Evolutionary conservation across 2,329 filamentous ascomycete genomes (phyloP).

Genomic region (Apiospora rasikravindrae): DNA sequence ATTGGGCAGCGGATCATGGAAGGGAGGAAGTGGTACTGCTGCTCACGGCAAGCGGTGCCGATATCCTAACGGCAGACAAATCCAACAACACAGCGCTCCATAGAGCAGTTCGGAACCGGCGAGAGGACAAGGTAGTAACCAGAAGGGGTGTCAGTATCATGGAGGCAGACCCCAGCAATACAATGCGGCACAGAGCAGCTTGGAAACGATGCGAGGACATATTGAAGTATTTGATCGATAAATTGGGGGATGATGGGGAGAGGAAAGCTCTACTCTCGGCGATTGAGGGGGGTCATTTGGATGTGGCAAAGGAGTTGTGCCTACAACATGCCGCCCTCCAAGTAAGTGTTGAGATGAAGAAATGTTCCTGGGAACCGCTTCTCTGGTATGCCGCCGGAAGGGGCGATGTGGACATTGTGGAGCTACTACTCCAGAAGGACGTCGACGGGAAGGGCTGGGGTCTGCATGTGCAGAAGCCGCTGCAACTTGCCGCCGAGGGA

Average conservation of each 20-base stretch:
- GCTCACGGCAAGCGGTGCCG: not conserved
- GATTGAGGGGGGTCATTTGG: not conserved
- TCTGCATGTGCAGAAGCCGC: not conserved
- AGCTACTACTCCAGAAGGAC: not conserved
- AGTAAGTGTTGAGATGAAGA: no score
- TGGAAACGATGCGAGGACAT: not conserved
- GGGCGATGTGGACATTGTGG: not conserved
- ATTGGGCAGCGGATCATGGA: not conserved
- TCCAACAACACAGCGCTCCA: not conserved
- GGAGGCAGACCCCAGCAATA: no score
- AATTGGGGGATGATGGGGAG: not conserved
- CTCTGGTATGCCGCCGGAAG: not conserved
- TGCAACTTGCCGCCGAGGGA: not conserved
- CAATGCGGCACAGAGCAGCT: no score
- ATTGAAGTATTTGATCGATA: not conserved
- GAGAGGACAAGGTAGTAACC: no score
- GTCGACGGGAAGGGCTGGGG: not conserved
- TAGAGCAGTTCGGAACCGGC: not conserved
- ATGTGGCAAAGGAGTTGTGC: not conserved
- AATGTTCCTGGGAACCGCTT: not conserved
- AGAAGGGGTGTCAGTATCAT: no score
- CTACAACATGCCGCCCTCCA: no score
- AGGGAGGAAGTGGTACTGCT: not conserved
- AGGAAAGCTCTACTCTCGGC: not conserved
- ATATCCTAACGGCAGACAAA: not conserved